Base-by-base conservation (phyloP, 768 basidiomycete species). In the Hydnum rufescens region DNA sequence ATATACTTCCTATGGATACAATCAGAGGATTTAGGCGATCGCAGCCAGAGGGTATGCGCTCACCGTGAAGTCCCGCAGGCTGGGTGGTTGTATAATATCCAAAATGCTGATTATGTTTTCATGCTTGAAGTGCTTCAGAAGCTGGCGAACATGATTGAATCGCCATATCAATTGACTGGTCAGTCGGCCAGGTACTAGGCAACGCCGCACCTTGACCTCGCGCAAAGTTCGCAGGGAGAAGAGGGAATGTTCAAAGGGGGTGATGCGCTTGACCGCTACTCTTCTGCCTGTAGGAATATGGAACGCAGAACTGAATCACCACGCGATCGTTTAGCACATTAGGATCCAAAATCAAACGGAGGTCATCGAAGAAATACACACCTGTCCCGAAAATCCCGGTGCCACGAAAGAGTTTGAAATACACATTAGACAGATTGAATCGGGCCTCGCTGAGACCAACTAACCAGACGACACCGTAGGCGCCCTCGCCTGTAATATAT, bases 201-300 rank as follows among this genome's bases (percentile, higher is more conserved):
- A 39, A 39, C 34, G 19, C 13, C 44, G 8, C 25, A 95, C 71
- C 68, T 95, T 93, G 64, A 95, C 73, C 68, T 95, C 92, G 55
- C 90, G 75, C 51, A 95, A 69, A n/a, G 89, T 93, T 49, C 63
- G 57, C 51, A 90, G 71, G 62, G 85, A 87, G 68, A 90, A 92
- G 85, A 93, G 88, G 54, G 88, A 80, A 62, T 92, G 89, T 64
- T 93, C 90, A 59, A 93, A 95, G 3, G 89, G 89, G 0, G 83
- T 79, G 67, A 95, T 89, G 69, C 86, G 86, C 73, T 95, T 95
- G 72, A 95, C 90, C 52, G 92, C 92, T 55, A 97, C 93, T 65
- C 88, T 88, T 54, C 86, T 81, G 51, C 80, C 78, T 51, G 83
- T 85, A 2, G 87, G 80, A 56, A 77, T 65, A 63, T 97, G 90